Percentiles rank a stretch among this genome's conserved stretches.
Evolutionary conservation across 1,284 basidiomycete genomes (phyloP).

Genomic region (Heliocybe sulcata): DNA sequence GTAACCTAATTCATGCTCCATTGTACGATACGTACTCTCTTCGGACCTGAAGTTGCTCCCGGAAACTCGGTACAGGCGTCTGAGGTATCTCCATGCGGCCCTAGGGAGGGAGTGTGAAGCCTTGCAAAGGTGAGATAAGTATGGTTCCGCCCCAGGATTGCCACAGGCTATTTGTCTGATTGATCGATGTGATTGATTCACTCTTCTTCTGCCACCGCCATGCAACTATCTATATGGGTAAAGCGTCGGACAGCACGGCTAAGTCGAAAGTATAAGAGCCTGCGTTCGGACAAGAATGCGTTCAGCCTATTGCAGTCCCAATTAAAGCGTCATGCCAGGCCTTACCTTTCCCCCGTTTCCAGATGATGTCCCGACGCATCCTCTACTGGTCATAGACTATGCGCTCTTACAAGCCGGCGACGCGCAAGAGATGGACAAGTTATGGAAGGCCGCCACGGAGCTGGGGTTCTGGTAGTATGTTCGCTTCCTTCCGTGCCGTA

Average conservation of each 20-base stretch:
- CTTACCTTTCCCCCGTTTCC: constrained; percentile 22
- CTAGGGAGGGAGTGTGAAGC: background rate
- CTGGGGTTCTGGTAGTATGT: constrained; percentile 29
- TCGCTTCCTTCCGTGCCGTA: background rate
- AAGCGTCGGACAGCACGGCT: background rate
- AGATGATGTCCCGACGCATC: constrained; percentile 24
- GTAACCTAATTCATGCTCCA: background rate
- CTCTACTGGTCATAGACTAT: constrained; percentile 28
- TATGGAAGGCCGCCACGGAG: constrained; percentile 24
- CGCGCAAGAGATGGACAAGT: constrained; percentile 17
- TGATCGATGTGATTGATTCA: background rate
- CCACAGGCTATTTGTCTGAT: background rate
- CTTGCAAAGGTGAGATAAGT: background rate
- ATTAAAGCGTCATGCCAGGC: background rate
- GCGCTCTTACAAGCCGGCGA: constrained; percentile 18
- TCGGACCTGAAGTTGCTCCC: background rate
- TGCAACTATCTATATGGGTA: background rate
- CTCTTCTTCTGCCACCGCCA: background rate
- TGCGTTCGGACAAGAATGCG: background rate
- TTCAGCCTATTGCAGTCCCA: background rate
- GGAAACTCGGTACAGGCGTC: background rate
- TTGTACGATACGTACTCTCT: background rate
- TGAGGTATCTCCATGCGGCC: background rate
- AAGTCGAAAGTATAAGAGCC: background rate
- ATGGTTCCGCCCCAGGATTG: background rate